phyloP scores from a whole-genome alignment of 257 asterid species.

The Hygrophila difformis region DNA sequence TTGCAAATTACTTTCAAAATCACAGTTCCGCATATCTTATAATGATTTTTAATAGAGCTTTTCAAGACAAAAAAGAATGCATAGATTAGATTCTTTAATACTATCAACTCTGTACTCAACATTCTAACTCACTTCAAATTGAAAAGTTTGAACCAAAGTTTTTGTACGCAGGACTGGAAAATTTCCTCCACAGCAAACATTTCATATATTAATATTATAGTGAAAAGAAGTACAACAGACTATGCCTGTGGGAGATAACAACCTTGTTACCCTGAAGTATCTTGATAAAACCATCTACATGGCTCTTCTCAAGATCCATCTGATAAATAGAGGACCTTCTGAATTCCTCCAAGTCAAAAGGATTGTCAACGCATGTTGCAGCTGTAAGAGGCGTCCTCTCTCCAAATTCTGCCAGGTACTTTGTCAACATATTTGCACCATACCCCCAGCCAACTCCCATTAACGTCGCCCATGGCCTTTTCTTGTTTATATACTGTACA shows the following conservation, averaged over 20 bases:
- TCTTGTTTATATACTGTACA: conserved; percentile 57
- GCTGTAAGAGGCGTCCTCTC: conserved; percentile 91
- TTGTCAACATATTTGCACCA: conserved; percentile 97
- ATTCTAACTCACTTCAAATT: not conserved
- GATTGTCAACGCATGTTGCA: conserved; percentile 88
- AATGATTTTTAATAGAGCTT: conserved; percentile 6
- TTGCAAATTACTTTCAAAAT: too few species aligned
- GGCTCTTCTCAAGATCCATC: conserved; percentile 43
- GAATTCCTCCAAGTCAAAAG: conserved; percentile 87
- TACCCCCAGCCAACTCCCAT: conserved; percentile 93
- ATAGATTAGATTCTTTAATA: not conserved
- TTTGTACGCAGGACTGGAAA: conserved; percentile 1
- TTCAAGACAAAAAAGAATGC: not conserved
- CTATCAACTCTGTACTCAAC: not conserved
- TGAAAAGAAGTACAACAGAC: not conserved
- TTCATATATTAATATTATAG: conserved; percentile 1
- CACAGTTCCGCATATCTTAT: not conserved
- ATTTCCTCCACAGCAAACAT: conserved; percentile 7
- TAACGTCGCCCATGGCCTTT: conserved; percentile 89
- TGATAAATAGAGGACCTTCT: conserved; percentile 47
- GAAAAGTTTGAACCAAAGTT: not conserved
- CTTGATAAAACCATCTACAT: conserved; percentile 57
- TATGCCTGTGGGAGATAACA: conserved; percentile 6
- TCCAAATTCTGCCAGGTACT: conserved; percentile 85
- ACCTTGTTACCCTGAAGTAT: conserved; percentile 84